Evolutionary conservation across 1,139 yeast genomes (phyloP), one percentile per base, ranked within the genome.

Genomic region (Saccharomycopsis hybrid): DNA sequence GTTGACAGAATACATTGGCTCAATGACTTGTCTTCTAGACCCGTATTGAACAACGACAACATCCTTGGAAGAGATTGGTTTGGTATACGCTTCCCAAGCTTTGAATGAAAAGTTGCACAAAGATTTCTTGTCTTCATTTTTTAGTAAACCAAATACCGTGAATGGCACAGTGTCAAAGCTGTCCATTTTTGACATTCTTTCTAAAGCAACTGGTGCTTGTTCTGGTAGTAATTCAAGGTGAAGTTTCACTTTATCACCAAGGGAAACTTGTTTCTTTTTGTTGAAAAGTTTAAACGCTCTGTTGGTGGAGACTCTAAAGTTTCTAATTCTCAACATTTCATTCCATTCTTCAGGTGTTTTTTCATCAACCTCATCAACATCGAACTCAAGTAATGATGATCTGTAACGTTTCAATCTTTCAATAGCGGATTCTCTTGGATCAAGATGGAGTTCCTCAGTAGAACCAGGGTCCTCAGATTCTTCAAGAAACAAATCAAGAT

Each of bases 381-480:
- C 83, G 80, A 46, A 84, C 81, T 55, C 94, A 69, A 43, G 86
- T 85, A 65, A 87, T 87, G 56, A 90, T 77, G 52, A 97, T 65
- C 97, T 77, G 66, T 88, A 92, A 53, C 88, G 77, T 36, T 73
- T 67, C 53, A 92, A 72, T 55, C 87, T 76, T 57, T 88, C 89
- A 59, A 76, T 78, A 11, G 87, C 98, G 8, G 85, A 76, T 58
- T 78, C 89, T 3, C 68, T 62, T 32, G 97, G 97, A 49, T 75
- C 77, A 46, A 92, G 69, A 65, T 94, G 97, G 51, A 90, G 69
- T 67, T 94, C 98, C 67, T 94, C 99, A 0, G 98, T 97, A 71
- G 89, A 92, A 59, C 92, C 96, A 43, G 81, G 74, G 63, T 92
- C 97, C 47, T 89, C 97, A 55, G 77, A 77, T 56, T 83, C 96